Percentiles rank a stretch among this genome's conserved stretches.
These are phyloP conservation scores for Glaciozyma martinii DNA, from an alignment of 768 basidiomycete genomes.

Conservation along the genomic window DNA sequence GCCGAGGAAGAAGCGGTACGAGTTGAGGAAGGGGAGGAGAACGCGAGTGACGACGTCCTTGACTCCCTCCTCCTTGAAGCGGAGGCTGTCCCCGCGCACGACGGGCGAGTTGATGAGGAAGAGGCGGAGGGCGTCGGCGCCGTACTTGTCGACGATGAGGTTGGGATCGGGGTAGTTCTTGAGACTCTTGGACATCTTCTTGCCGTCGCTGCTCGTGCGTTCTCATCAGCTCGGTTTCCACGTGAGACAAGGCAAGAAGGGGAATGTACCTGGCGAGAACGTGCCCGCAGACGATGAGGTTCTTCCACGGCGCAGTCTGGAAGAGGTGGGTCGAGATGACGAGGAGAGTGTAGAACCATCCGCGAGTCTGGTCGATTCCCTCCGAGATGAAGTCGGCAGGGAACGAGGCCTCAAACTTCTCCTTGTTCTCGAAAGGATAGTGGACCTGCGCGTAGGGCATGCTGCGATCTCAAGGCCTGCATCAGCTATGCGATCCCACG, in stretches of 20 bases:
- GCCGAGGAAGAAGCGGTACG: constrained; percentile 98
- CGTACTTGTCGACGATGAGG: constrained; percentile 77
- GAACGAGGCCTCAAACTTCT: constrained; percentile 70
- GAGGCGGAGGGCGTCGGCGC: constrained; percentile 93
- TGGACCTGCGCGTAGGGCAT: constrained; percentile 98
- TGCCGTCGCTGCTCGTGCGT: constrained; percentile 54
- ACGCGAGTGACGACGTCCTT: constrained; percentile 94
- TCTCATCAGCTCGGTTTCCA: background rate
- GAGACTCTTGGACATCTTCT: constrained; percentile 98
- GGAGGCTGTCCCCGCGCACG: constrained; percentile 91
- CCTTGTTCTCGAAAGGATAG: constrained; percentile 96
- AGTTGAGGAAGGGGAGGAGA: constrained; percentile 94
- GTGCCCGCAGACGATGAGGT: constrained; percentile 89
- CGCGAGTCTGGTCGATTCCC: constrained; percentile 96
- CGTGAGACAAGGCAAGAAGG: too few species aligned
- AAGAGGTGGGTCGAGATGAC: constrained; percentile 95
- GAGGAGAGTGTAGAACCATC: constrained; percentile 98
- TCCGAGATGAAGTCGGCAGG: constrained; percentile 97
- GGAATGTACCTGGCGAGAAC: constrained; percentile 84
- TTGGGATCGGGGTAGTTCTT: constrained; percentile 96
- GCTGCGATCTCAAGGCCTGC: constrained; percentile 42
- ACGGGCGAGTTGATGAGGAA: constrained; percentile 99
- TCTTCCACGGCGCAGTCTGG: constrained; percentile 91
- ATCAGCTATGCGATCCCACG: background rate
- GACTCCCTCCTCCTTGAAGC: constrained; percentile 97